A percentile compares a stretch with the other conserved stretches of the same genome.
These are phyloP conservation scores for Xylariaceae sp. DNA, from an alignment of 2,329 filamentous ascomycete genomes.

Conservation along the genomic window DNA sequence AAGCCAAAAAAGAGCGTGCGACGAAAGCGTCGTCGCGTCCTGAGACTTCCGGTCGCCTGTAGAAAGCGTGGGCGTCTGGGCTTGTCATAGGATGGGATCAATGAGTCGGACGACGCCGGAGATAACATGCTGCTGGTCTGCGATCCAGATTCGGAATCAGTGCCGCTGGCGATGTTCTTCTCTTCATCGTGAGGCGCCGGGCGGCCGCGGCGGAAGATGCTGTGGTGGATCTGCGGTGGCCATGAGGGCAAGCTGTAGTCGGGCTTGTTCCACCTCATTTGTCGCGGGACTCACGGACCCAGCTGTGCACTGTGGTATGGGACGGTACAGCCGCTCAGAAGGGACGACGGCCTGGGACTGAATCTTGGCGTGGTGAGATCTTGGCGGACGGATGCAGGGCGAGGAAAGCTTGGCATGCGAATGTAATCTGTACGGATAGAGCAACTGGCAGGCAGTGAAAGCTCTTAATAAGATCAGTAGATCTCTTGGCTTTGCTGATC, in stretches of 20 bases:
- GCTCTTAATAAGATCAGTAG: too few relatives aligned
- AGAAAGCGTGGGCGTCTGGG: constrained; percentile 7
- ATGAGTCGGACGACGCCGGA: constrained; percentile 9
- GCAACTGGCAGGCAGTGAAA: too few relatives aligned
- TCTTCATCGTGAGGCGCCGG: neutral
- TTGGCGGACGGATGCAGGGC: too few relatives aligned
- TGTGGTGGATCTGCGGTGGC: constrained; percentile 8
- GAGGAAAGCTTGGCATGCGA: too few relatives aligned
- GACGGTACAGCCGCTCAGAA: too few relatives aligned
- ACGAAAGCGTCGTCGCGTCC: constrained; percentile 5
- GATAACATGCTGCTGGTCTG: constrained; percentile 5
- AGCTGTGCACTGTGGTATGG: too few relatives aligned
- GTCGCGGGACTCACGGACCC: neutral
- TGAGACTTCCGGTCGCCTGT: neutral
- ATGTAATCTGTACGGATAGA: too few relatives aligned
- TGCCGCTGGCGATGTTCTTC: neutral
- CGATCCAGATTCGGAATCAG: neutral
- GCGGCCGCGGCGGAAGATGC: constrained; percentile 4
- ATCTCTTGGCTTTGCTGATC: too few relatives aligned
- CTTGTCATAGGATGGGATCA: neutral
- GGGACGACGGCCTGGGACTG: too few relatives aligned
- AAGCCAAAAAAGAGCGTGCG: constrained; percentile 5
- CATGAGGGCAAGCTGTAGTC: constrained; percentile 15
- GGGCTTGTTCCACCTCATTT: constrained; percentile 14
- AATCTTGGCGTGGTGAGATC: too few relatives aligned